Conservation (phyloP, 352 stramenopile species). For the Globisporangium paddicum region DNA sequence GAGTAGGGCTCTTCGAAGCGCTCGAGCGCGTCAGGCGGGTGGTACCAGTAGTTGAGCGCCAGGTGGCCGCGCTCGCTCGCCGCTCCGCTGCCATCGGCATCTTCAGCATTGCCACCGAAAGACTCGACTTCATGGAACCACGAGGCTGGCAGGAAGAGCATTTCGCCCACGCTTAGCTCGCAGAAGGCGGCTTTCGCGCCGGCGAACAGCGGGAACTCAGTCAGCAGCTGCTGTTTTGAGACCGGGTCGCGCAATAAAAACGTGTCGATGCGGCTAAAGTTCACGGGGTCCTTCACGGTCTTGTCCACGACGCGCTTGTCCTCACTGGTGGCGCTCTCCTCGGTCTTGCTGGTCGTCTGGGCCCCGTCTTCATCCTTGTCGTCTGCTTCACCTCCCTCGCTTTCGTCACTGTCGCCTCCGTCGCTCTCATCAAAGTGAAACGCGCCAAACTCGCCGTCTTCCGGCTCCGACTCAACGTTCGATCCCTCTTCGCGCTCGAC, state of each 20-base stretch:
- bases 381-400: slow-evolving; percentile 48
- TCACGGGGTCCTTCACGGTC: slow-evolving; percentile 64
- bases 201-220: slow-evolving; percentile 55
- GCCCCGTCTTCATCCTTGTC: slow-evolving; percentile 44
- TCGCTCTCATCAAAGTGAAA: slow-evolving; percentile 53
- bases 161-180: slow-evolving; percentile 89
- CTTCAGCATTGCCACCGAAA: slow-evolving; percentile 19
- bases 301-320: slow-evolving; percentile 29
- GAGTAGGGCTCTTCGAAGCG: slow-evolving; percentile 71
- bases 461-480: slow-evolving; percentile 20
- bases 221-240: slow-evolving; percentile 24
- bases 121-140: slow-evolving; percentile 98
- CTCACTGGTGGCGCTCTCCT: neutral
- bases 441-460: slow-evolving; percentile 43
- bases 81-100: neutral
- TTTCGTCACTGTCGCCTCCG: slow-evolving; percentile 41
- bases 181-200: slow-evolving; percentile 58
- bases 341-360: slow-evolving; percentile 2
- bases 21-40: slow-evolving; percentile 67
- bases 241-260: slow-evolving; percentile 29
- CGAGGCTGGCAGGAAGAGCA: slow-evolving; percentile 95
- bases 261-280: slow-evolving; percentile 74
- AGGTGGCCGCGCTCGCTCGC: slow-evolving; percentile 49
- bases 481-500: slow-evolving; percentile 41
- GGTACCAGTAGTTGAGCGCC: slow-evolving; percentile 89